Evolutionary conservation across 306 rosid genomes (phyloP).

Genomic region (Castanea crenata): DNA sequence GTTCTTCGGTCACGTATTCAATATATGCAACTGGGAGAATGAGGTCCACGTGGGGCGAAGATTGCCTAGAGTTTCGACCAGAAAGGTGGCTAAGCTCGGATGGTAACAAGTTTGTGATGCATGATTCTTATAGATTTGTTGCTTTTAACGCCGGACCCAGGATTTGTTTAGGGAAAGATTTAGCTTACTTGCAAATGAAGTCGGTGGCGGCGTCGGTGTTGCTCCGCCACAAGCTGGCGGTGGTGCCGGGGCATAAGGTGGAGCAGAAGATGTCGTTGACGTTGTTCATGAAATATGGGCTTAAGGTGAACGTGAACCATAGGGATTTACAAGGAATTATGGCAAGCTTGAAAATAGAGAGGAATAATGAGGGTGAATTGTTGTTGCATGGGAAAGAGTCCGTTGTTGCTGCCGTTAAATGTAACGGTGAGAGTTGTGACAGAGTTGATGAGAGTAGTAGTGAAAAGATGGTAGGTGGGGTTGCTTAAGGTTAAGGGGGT

Average conservation of each 20-base stretch:
- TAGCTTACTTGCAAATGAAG: conserved; percentile 91
- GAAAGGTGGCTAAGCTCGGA: conserved; percentile 81
- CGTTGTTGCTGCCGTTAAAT: neutral
- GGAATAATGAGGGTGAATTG: conserved; percentile 1
- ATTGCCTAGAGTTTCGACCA: conserved; percentile 71
- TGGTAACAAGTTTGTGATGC: conserved; percentile 53
- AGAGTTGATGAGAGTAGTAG: conserved; percentile 9
- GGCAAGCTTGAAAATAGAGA: conserved; percentile 33
- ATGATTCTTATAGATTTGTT: conserved; percentile 73
- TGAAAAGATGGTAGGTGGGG: conserved; percentile 10
- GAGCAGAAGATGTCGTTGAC: conserved; percentile 94
- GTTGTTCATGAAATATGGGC: conserved; percentile 88
- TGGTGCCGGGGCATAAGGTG: conserved; percentile 66
- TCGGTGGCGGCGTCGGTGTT: conserved; percentile 75
- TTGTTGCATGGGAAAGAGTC: conserved; percentile 12
- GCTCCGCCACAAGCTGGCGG: conserved; percentile 65
- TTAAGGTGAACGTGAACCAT: conserved; percentile 56
- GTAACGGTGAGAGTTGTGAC: conserved; percentile 5
- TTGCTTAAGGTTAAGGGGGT: neutral
- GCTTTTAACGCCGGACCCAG: conserved; percentile 98
- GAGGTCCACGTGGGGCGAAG: conserved; percentile 85
- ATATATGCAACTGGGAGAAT: conserved; percentile 77
- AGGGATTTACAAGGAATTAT: conserved; percentile 61
- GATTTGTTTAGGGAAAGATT: conserved; percentile 83
- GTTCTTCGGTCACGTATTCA: conserved; percentile 79